Evolutionary conservation across 2,329 filamentous ascomycete genomes (phyloP).

Genomic region (Penicillium sp.): DNA sequence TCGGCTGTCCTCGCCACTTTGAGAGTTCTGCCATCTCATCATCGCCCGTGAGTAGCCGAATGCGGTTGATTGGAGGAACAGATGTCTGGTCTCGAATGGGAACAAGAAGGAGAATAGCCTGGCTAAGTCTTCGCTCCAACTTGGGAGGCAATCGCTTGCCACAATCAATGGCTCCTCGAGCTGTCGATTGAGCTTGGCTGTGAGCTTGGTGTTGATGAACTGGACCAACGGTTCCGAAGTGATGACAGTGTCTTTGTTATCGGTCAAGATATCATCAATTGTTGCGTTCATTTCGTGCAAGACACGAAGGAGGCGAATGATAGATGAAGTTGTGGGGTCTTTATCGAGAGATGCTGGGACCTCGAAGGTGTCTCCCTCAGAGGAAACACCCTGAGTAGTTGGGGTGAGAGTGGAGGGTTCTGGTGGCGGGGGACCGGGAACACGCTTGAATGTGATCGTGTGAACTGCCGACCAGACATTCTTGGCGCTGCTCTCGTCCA

Average conservation of each 20-base stretch:
- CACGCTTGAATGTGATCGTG: slow-evolving; percentile 85
- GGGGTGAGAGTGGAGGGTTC: slow-evolving; percentile 64
- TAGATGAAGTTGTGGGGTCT: slow-evolving; percentile 79
- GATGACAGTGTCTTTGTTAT: slow-evolving; percentile 69
- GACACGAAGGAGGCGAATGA: slow-evolving; percentile 82
- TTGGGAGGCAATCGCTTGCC: slow-evolving; percentile 91
- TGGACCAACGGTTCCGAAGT: slow-evolving; percentile 83
- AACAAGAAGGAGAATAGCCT: slow-evolving; percentile 95
- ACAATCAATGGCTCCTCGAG: slow-evolving; percentile 95
- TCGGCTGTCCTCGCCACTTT: slow-evolving; percentile 75
- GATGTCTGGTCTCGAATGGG: slow-evolving; percentile 92
- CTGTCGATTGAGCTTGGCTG: slow-evolving; percentile 94
- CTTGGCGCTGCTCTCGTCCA: slow-evolving; percentile 66
- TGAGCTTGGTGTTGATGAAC: slow-evolving; percentile 98
- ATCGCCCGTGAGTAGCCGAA: slow-evolving; percentile 98
- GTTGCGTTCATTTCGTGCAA: slow-evolving; percentile 91
- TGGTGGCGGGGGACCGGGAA: slow-evolving; percentile 74
- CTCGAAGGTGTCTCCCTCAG: slow-evolving; percentile 57
- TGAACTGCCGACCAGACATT: slow-evolving; percentile 90
- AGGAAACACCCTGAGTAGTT: slow-evolving; percentile 49
- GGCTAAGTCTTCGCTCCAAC: slow-evolving; percentile 93
- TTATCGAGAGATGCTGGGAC: slow-evolving; percentile 79
- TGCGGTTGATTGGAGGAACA: slow-evolving; percentile 96
- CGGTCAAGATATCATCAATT: slow-evolving; percentile 82
- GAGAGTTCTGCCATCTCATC: slow-evolving; percentile 93